Conservation (phyloP, 2,329 filamentous ascomycete genomes). For the Orbilia javanica region DNA sequence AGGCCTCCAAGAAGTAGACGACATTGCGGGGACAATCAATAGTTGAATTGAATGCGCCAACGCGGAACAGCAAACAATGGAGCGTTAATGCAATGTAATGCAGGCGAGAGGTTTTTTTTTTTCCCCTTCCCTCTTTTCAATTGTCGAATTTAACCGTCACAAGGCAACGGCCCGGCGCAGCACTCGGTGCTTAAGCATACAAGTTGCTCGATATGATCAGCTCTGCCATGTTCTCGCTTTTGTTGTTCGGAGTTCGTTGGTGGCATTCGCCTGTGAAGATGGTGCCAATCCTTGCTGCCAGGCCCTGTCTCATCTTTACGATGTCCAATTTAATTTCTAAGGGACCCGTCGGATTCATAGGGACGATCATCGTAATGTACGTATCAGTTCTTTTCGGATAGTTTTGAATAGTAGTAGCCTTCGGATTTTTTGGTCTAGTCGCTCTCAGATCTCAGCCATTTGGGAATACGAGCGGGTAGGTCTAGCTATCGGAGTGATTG, state of each 20-base stretch:
- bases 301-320: slow-evolving; percentile 55
- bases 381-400: neutral
- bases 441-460: neutral
- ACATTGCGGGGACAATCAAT: neutral
- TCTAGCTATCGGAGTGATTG: slow-evolving; percentile 14
- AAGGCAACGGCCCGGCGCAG: slow-evolving; percentile 49
- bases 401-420: neutral
- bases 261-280: slow-evolving; percentile 22
- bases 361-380: slow-evolving; percentile 8
- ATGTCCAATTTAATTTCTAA: slow-evolving; percentile 37
- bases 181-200: slow-evolving; percentile 10
- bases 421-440: neutral
- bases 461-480: slow-evolving; percentile 6
- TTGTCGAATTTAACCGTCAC: slow-evolving; percentile 40
- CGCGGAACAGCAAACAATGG: slow-evolving; percentile 15
- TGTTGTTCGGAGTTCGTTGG: slow-evolving; percentile 17
- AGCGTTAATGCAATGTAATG: slow-evolving; percentile 10
- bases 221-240: slow-evolving; percentile 9
- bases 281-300: slow-evolving; percentile 12
- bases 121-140: neutral
- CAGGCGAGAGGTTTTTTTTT: neutral
- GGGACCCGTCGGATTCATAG: slow-evolving; percentile 14
- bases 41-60: neutral
- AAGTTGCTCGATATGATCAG: neutral
- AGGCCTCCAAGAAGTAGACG: neutral